These are phyloP conservation scores for Cladosporium sp. DNA, from an alignment of 2,329 filamentous ascomycete species.

Conservation along the genomic window DNA sequence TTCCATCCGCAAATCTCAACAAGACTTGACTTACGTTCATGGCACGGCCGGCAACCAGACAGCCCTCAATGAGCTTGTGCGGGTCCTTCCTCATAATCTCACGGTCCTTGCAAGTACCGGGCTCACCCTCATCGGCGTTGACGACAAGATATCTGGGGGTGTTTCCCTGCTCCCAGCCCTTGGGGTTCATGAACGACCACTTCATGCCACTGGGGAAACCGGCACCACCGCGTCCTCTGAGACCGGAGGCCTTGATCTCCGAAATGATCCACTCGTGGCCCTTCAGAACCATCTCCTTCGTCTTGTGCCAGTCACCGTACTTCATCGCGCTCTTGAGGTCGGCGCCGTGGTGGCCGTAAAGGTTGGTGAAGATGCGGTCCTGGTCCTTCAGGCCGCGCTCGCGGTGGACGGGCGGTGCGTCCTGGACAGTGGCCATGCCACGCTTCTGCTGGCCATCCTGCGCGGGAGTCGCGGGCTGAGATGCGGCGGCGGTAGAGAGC, in stretches of 20 bases:
- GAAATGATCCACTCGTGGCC: conserved; percentile 98
- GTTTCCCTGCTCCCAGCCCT: conserved; percentile 96
- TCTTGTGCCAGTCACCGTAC: conserved; percentile 99
- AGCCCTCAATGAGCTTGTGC: conserved; percentile 97
- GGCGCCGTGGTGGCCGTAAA: conserved; percentile 86
- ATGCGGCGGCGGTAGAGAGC: conserved; percentile 21
- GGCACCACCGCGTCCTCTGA: conserved; percentile 92
- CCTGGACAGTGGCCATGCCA: conserved; percentile 57
- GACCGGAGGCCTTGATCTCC: conserved; percentile 92
- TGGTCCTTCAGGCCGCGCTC: conserved; percentile 90
- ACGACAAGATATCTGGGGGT: conserved; percentile 96
- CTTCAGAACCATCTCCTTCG: conserved; percentile 95
- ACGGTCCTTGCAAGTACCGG: conserved; percentile 97
- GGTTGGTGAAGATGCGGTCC: conserved; percentile 98
- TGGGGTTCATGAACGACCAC: conserved; percentile 99
- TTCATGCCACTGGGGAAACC: conserved; percentile 97
- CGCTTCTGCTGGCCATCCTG: conserved; percentile 49
- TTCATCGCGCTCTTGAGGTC: conserved; percentile 93
- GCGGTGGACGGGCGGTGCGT: conserved; percentile 52
- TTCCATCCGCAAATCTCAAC: not conserved
- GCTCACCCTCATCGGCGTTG: conserved; percentile 97
- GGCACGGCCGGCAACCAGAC: conserved; percentile 86
- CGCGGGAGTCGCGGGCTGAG: conserved; percentile 22
- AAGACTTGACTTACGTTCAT: conserved; percentile 61
- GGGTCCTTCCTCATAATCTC: conserved; percentile 99